phyloP scores from a whole-genome alignment of 768 basidiomycete genomes.

The Mrakia gelida region DNA sequence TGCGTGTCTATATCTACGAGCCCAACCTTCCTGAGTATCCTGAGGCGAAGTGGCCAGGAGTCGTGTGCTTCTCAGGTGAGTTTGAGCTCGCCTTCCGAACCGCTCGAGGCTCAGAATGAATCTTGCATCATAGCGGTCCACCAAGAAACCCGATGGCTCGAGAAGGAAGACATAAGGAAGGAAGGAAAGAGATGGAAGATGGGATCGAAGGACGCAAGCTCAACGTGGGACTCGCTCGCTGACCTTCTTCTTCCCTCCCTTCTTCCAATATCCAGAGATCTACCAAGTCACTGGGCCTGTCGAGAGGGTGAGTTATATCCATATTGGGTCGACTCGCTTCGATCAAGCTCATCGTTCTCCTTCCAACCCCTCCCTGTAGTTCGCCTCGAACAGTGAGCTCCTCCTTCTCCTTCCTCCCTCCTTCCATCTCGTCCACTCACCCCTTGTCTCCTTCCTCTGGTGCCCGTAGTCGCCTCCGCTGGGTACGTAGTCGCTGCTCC shows the following conservation, averaged over 20 bases:
- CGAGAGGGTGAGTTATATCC: constrained; percentile 53
- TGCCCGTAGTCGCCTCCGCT: constrained; percentile 72
- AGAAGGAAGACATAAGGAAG: not conserved
- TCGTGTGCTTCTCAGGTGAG: constrained; percentile 26
- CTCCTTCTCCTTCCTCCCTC: not conserved
- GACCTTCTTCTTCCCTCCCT: not conserved
- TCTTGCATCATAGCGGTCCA: too few relatives aligned
- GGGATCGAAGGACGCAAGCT: not conserved
- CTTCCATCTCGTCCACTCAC: not conserved
- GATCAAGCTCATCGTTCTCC: not conserved
- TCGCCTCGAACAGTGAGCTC: constrained; percentile 24
- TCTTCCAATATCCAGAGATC: constrained; percentile 48
- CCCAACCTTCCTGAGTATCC: constrained; percentile 78
- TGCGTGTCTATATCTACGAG: constrained; percentile 76
- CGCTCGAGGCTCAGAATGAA: too few relatives aligned
- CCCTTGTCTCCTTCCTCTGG: constrained; percentile 48
- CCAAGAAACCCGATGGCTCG: too few relatives aligned
- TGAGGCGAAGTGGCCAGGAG: constrained; percentile 27
- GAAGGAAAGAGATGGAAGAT: not conserved
- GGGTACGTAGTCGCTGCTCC: constrained; percentile 44
- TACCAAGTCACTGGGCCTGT: constrained; percentile 82
- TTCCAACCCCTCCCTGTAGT: not conserved
- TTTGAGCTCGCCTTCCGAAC: not conserved
- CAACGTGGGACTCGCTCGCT: not conserved
- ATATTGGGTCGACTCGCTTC: not conserved